phyloP scores from a whole-genome alignment of 2,329 filamentous ascomycete species.

The Coniochaeta hoffmannii region DNA sequence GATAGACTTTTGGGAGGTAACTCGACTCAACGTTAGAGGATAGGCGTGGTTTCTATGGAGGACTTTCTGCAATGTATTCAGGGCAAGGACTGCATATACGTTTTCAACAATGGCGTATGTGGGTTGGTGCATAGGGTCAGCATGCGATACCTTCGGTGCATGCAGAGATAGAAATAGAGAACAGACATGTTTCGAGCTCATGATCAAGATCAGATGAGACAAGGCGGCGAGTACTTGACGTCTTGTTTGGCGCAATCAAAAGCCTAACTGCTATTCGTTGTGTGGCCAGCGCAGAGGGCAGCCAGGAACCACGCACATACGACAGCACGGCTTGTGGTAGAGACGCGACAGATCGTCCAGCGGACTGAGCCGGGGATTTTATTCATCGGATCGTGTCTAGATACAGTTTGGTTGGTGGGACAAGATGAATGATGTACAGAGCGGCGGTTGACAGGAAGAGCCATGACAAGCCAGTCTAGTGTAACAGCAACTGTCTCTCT shows the following conservation, averaged over 20 bases:
- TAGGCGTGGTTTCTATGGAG: not conserved
- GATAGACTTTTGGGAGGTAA: not conserved
- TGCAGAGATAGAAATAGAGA: not conserved
- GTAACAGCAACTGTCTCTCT: not conserved
- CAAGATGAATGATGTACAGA: not conserved
- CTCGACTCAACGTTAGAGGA: constrained; percentile 4
- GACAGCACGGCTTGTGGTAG: too few relatives aligned
- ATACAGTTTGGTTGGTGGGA: not conserved
- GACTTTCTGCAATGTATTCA: not conserved
- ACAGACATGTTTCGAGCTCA: not conserved
- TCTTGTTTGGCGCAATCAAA: too few relatives aligned
- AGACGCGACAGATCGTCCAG: not conserved
- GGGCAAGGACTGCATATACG: not conserved
- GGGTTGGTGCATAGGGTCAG: not conserved
- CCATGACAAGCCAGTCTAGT: not conserved
- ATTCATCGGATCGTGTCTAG: not conserved
- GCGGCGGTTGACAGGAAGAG: not conserved
- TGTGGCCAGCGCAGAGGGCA: too few relatives aligned
- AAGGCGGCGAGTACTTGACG: too few relatives aligned
- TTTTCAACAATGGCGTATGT: constrained; percentile 1
- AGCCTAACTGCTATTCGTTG: too few relatives aligned
- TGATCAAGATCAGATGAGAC: too few relatives aligned
- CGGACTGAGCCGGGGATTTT: not conserved
- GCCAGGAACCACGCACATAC: too few relatives aligned
- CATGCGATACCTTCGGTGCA: not conserved